Conservation (phyloP, 305 asterid species). For the Rubia balearica region DNA sequence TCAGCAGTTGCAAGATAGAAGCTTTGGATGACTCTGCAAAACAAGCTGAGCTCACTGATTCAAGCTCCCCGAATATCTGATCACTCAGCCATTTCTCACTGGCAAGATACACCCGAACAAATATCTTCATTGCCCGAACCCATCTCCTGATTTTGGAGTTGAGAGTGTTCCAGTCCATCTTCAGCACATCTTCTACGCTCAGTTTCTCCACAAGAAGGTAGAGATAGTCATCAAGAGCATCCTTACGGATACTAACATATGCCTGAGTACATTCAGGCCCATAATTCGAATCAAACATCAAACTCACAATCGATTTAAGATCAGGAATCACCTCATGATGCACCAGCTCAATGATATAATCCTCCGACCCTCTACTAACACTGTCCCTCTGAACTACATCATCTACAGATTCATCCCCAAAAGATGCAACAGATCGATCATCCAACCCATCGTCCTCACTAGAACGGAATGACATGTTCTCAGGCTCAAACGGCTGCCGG, state of each 20-base stretch:
- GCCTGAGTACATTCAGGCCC: constrained; percentile 81
- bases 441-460: constrained; percentile 66
- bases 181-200: constrained; percentile 85
- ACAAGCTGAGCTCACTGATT: constrained; percentile 40
- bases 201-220: constrained; percentile 69
- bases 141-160: constrained; percentile 81
- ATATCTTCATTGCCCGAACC: constrained; percentile 77
- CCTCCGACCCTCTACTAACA: constrained; percentile 61
- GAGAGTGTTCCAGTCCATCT: constrained; percentile 72
- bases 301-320: constrained; percentile 52
- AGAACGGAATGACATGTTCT: constrained; percentile 80
- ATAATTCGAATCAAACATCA: constrained; percentile 77
- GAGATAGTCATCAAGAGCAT: constrained; percentile 85
- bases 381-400: constrained; percentile 62
- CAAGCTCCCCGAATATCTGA: constrained; percentile 76
- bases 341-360: constrained; percentile 54
- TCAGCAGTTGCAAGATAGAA: constrained; percentile 62
- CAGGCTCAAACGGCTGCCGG: constrained; percentile 79
- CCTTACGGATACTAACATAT: constrained; percentile 59
- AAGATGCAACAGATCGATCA: constrained; percentile 59
- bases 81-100: constrained; percentile 69
- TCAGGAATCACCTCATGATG: constrained; percentile 59
- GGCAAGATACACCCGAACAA: constrained; percentile 81
- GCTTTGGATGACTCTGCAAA: constrained; percentile 72
- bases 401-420: constrained; percentile 76